Evolutionary conservation across 208 protist species (phyloP).

Genomic region (Leptomonas pyrrhocoris): DNA sequence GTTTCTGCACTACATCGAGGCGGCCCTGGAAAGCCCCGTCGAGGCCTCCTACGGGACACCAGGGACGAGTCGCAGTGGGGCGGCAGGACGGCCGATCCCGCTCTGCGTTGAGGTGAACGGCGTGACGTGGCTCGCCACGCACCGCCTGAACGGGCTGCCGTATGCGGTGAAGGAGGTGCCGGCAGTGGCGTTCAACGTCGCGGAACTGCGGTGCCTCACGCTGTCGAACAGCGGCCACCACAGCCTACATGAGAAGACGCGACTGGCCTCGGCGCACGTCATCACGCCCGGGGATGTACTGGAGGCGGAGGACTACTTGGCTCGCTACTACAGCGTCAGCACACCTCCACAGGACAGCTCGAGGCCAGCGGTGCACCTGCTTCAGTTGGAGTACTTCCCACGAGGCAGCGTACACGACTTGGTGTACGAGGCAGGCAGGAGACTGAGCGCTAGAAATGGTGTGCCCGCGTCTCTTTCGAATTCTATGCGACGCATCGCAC

Average conservation of each 20-base stretch:
- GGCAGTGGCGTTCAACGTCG: slow-evolving; percentile 18
- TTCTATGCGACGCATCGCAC: no score
- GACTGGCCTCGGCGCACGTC: not conserved
- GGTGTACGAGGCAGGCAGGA: not conserved
- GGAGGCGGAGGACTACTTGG: slow-evolving; percentile 39
- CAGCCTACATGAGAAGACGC: not conserved
- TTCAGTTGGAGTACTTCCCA: slow-evolving; percentile 78
- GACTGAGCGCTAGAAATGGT: no score
- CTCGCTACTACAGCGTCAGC: slow-evolving; percentile 51
- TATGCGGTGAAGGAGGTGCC: slow-evolving; percentile 76
- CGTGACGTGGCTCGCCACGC: slow-evolving; percentile 58
- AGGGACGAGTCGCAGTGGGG: not conserved
- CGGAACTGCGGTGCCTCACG: slow-evolving; percentile 21
- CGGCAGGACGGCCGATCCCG: slow-evolving; percentile 14
- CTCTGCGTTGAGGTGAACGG: slow-evolving; percentile 57
- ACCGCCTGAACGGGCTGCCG: slow-evolving; percentile 54
- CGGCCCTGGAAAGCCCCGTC: slow-evolving; percentile 1
- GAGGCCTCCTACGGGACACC: not conserved
- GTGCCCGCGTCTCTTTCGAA: no score
- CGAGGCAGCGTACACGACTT: slow-evolving; percentile 57
- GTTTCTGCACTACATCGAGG: slow-evolving; percentile 47
- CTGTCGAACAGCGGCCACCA: slow-evolving; percentile 10
- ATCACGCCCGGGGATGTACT: slow-evolving; percentile 17
- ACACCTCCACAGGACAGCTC: slow-evolving; percentile 20
- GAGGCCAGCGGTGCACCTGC: slow-evolving; percentile 38